Evolutionary conservation across 2,329 filamentous ascomycete species (phyloP).

Genomic region (Epichloe amarillans): DNA sequence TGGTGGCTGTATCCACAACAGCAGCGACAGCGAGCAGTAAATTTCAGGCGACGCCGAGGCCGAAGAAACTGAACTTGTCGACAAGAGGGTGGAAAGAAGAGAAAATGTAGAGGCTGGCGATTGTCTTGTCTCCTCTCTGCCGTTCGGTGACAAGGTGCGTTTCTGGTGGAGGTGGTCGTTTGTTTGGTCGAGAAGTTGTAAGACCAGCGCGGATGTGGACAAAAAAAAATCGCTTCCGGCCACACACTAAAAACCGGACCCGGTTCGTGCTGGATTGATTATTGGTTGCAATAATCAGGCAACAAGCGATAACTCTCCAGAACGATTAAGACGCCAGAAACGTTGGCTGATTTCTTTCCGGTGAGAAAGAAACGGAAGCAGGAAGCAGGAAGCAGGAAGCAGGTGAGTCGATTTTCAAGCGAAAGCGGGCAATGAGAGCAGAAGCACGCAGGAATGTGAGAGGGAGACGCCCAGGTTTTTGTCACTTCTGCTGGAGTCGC

Average conservation of each 20-base stretch:
- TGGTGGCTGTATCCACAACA: not conserved
- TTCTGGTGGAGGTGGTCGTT: too few species aligned
- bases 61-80: too few species aligned
- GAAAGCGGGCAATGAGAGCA: not conserved
- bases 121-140: too few species aligned
- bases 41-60: too few species aligned
- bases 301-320: not conserved
- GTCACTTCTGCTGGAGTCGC: not conserved
- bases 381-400: not conserved
- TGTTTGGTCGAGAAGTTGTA: not conserved
- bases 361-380: not conserved
- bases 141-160: too few species aligned
- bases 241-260: too few species aligned
- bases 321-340: too few species aligned
- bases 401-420: not conserved
- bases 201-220: not conserved
- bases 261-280: not conserved
- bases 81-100: too few species aligned
- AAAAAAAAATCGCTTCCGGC: too few species aligned
- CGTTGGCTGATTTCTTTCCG: too few species aligned
- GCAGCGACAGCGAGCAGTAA: not conserved
- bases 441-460: not conserved
- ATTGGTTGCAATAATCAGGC: not conserved
- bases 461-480: constrained; percentile 1
- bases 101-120: too few species aligned